Conservation (phyloP, 2,329 filamentous ascomycete genomes). For the Sordariomycetes sp. region DNA sequence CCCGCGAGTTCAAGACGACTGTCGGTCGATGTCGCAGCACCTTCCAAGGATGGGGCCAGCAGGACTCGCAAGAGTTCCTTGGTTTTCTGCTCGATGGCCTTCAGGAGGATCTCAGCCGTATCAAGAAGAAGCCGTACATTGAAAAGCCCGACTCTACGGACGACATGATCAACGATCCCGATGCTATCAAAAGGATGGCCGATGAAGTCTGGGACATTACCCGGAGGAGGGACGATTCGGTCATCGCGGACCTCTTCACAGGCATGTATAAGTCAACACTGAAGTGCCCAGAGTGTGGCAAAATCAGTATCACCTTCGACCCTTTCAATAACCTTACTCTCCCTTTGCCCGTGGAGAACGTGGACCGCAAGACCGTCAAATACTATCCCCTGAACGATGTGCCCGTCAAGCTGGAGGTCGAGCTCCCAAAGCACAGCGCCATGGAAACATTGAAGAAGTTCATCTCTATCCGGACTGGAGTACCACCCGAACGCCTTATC, state of each 20-base stretch:
- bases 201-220: slow-evolving; percentile 88
- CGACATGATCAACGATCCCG: slow-evolving; percentile 78
- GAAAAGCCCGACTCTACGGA: slow-evolving; percentile 97
- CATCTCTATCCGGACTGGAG: slow-evolving; percentile 57
- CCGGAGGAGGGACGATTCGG: slow-evolving; percentile 84
- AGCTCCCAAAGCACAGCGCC: slow-evolving; percentile 67
- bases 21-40: slow-evolving; percentile 74
- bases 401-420: slow-evolving; percentile 66
- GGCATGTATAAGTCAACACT: slow-evolving; percentile 98
- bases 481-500: slow-evolving; percentile 60
- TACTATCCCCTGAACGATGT: slow-evolving; percentile 68
- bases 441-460: slow-evolving; percentile 62
- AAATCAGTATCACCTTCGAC: slow-evolving; percentile 98
- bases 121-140: slow-evolving; percentile 93
- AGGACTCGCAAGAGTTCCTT: slow-evolving; percentile 95
- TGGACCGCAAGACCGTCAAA: slow-evolving; percentile 66
- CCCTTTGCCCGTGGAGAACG: slow-evolving; percentile 77
- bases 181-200: slow-evolving; percentile 75
- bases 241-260: slow-evolving; percentile 91
- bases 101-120: slow-evolving; percentile 89
- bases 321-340: slow-evolving; percentile 93
- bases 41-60: slow-evolving; percentile 91
- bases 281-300: slow-evolving; percentile 81
- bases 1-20: slow-evolving; percentile 71
- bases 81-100: slow-evolving; percentile 90